Conservation (phyloP, 805 yeast species). For the Starmerella sirachaensis region DNA sequence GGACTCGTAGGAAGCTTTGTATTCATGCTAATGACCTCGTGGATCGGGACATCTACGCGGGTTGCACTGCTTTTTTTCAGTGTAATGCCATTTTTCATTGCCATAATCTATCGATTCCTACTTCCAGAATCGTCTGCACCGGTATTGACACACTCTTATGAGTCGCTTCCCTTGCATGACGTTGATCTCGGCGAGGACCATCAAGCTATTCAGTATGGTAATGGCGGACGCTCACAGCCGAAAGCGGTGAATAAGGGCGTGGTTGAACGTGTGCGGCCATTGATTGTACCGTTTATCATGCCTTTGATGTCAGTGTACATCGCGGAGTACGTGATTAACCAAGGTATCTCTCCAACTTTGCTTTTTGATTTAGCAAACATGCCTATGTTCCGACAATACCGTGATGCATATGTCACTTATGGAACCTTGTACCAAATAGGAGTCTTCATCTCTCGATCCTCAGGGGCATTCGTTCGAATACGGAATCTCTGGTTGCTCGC, state of each 20-base stretch:
- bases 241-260: constrained; percentile 16
- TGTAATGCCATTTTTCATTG: constrained; percentile 28
- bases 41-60: constrained; percentile 45
- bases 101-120: constrained; percentile 22
- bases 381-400: constrained; percentile 50
- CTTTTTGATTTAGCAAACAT: constrained; percentile 59
- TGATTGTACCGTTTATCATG: constrained; percentile 47
- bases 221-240: not conserved
- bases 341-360: constrained; percentile 81
- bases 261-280: constrained; percentile 23
- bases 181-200: too few species aligned
- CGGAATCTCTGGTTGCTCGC: constrained; percentile 50
- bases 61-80: constrained; percentile 48
- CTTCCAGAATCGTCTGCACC: constrained; percentile 25
- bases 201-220: too few species aligned
- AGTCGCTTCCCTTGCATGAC: not conserved
- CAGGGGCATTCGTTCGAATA: constrained; percentile 54
- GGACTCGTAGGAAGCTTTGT: constrained; percentile 69
- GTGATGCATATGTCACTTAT: constrained; percentile 85
- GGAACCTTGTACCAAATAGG: constrained; percentile 87
- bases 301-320: constrained; percentile 77
- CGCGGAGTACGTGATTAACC: constrained; percentile 80
- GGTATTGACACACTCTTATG: not conserved
- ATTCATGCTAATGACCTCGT: constrained; percentile 60
- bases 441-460: constrained; percentile 81